Percentiles rank a stretch among this genome's conserved stretches.
Evolutionary conservation across 148 eudicot species (phyloP).

Genomic region (Cornus suecica): DNA sequence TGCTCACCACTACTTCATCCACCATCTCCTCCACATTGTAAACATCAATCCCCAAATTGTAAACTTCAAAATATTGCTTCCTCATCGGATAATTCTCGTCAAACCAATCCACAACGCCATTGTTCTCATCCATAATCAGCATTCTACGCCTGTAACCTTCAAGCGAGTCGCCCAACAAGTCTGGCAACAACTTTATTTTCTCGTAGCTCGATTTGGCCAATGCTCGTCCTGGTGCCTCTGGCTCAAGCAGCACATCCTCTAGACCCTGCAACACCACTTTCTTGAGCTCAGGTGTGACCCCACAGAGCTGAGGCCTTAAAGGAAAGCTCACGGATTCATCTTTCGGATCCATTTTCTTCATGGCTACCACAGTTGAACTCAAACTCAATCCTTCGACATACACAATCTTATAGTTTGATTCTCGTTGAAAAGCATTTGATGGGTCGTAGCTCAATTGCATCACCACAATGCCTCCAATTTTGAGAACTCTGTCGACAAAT

Average conservation of each 20-base stretch:
- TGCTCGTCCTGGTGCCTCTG: constrained; percentile 36
- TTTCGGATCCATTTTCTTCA: too few relatives aligned
- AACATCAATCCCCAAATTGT: too few relatives aligned
- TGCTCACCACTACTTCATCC: background rate
- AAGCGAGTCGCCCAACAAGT: constrained; percentile 30
- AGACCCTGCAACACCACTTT: constrained; percentile 31
- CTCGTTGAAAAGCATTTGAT: constrained; percentile 11
- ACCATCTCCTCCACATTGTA: constrained; percentile 1
- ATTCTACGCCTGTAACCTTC: constrained; percentile 24
- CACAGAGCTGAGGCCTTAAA: background rate
- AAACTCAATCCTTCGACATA: constrained; percentile 38
- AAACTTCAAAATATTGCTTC: too few relatives aligned
- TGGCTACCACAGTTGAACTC: background rate
- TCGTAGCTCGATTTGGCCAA: constrained; percentile 7
- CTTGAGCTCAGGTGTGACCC: constrained; percentile 20
- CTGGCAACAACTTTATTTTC: constrained; percentile 34
- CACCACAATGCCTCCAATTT: constrained; percentile 26
- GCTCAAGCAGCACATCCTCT: constrained; percentile 42
- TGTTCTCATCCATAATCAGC: background rate
- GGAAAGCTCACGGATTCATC: too few relatives aligned
- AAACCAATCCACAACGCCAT: too few relatives aligned
- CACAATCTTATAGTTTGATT: constrained; percentile 25
- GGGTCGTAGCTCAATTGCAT: constrained; percentile 18
- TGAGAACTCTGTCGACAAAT: constrained; percentile 22
- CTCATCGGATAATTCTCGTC: too few relatives aligned